These are phyloP conservation scores for Aspergillus ochraceus DNA, from an alignment of 2,329 filamentous ascomycete species.

Conservation along the genomic window DNA sequence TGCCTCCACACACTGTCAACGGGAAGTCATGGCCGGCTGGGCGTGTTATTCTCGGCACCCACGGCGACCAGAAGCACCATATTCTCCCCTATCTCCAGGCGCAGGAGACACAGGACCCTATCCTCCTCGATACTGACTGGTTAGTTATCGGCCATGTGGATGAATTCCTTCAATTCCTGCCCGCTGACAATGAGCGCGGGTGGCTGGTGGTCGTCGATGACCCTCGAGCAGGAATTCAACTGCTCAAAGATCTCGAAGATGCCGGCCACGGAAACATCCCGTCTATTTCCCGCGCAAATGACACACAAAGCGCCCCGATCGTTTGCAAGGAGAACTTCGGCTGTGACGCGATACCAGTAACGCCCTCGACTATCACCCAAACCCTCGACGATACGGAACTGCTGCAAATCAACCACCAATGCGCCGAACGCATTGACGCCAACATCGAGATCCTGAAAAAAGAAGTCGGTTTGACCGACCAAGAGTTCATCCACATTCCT, in stretches of 20 bases:
- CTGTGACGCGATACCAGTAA: no score
- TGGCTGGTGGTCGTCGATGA: constrained; percentile 26
- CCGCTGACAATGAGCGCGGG: constrained; percentile 19
- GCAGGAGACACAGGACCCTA: constrained; percentile 37
- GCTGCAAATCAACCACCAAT: not conserved
- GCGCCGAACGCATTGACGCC: not conserved
- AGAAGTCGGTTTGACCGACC: not conserved
- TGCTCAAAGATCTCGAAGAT: constrained; percentile 21
- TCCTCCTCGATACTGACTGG: constrained; percentile 37
- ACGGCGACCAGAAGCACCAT: constrained; percentile 11
- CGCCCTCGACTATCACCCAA: not conserved
- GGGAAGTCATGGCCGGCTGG: constrained; percentile 20
- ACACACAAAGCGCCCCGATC: not conserved
- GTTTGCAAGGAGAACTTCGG: not conserved
- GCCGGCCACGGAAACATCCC: constrained; percentile 24
- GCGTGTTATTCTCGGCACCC: constrained; percentile 23
- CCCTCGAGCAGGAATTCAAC: constrained; percentile 20
- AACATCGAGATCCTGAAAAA: not conserved
- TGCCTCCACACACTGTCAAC: constrained; percentile 30
- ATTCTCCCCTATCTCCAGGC: constrained; percentile 32
- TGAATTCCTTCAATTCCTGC: constrained; percentile 37
- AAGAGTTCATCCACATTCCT: constrained; percentile 1
- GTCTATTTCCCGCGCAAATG: not conserved
- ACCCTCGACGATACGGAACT: not conserved
- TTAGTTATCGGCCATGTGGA: constrained; percentile 35